Evolutionary conservation across 345 rosid species (phyloP).

Genomic region (Physaria fendleri): DNA sequence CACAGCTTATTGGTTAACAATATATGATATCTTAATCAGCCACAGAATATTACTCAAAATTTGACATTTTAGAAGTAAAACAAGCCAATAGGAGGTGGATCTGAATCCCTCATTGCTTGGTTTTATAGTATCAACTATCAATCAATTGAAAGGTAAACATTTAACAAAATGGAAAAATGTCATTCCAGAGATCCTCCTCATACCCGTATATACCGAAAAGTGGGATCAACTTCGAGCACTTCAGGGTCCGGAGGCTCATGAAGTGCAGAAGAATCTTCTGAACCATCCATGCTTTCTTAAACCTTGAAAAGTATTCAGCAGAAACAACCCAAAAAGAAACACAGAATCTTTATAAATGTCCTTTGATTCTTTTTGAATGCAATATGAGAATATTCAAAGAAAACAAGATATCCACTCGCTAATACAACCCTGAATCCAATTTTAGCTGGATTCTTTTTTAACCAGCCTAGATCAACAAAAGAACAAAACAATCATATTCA

Average conservation of each 20-base stretch:
- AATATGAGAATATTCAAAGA: constrained; percentile 4
- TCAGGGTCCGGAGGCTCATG: constrained; percentile 61
- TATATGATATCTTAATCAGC: constrained; percentile 3
- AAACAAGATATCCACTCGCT: neutral
- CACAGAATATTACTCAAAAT: neutral
- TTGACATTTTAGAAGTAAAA: neutral
- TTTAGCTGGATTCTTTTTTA: neutral
- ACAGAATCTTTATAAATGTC: neutral
- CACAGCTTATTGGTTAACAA: constrained; percentile 5
- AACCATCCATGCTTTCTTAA: constrained; percentile 26
- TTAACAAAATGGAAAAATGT: neutral
- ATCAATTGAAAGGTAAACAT: neutral
- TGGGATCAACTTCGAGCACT: constrained; percentile 61
- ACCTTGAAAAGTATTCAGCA: constrained; percentile 10
- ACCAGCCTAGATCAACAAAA: constrained; percentile 8
- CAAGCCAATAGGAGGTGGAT: neutral
- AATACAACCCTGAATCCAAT: neutral
- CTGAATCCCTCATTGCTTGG: neutral
- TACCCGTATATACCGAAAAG: constrained; percentile 58
- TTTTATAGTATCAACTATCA: constrained; percentile 3
- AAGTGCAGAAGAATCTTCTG: constrained; percentile 38
- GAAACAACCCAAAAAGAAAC: neutral
- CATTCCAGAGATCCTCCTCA: neutral
- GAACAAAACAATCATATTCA: neutral
- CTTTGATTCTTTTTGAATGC: neutral